Evolutionary conservation across 306 rosid species (phyloP).

Genomic region (Trichosanthes truncata): DNA sequence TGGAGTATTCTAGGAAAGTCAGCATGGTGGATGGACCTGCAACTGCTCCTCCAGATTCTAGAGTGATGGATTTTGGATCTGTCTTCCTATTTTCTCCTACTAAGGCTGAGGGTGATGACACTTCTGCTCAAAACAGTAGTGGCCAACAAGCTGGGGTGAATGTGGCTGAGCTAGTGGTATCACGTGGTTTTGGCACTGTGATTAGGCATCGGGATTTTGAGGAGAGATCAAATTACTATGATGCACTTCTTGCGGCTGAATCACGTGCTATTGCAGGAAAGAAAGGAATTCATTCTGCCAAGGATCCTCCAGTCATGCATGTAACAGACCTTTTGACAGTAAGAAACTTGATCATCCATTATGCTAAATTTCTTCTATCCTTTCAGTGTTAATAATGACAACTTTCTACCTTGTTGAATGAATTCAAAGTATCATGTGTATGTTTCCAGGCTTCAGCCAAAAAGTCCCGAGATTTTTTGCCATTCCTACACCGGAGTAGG

Average conservation of each 20-base stretch:
- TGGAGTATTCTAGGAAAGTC: slow-evolving; percentile 93
- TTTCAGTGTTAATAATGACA: background rate
- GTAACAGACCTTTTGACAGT: slow-evolving; percentile 79
- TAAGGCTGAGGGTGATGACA: slow-evolving; percentile 66
- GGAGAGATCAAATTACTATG: slow-evolving; percentile 87
- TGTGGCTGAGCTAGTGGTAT: slow-evolving; percentile 61
- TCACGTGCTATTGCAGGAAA: slow-evolving; percentile 66
- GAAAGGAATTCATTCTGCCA: slow-evolving; percentile 88
- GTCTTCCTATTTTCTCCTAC: slow-evolving; percentile 47
- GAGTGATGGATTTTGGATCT: slow-evolving; percentile 96
- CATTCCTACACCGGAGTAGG: slow-evolving; percentile 81
- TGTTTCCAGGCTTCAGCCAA: slow-evolving; percentile 66
- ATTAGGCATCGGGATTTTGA: slow-evolving; percentile 96
- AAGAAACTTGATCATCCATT: slow-evolving; percentile 19
- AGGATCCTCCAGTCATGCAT: slow-evolving; percentile 96
- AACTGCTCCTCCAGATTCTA: slow-evolving; percentile 54
- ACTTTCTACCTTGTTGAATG: background rate
- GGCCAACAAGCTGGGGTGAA: slow-evolving; percentile 56
- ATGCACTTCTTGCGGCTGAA: slow-evolving; percentile 95
- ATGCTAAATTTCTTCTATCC: slow-evolving; percentile 3
- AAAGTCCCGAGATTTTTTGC: slow-evolving; percentile 85
- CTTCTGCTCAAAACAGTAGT: slow-evolving; percentile 31
- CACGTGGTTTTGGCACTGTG: slow-evolving; percentile 89
- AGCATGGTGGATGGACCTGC: slow-evolving; percentile 47
- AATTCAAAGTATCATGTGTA: background rate